Evolutionary conservation across 1,139 yeast genomes (phyloP), one percentile per base, ranked within the genome.

Genomic region (Tardiomyces digboiensis): DNA sequence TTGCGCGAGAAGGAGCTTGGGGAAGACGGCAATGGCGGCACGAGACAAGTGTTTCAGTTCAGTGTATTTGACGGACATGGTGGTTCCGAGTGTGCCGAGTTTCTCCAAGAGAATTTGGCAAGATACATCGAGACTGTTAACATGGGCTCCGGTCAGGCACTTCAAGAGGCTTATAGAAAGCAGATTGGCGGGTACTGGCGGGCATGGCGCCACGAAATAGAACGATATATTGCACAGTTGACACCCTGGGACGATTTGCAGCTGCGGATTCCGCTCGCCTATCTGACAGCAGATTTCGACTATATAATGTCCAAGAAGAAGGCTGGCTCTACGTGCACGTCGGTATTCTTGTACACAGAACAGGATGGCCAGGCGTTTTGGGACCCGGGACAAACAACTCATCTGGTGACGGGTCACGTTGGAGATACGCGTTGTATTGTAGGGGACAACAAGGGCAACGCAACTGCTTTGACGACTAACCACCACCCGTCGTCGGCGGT

Each of bases 11-110:
- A 23, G 49, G n/a, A n/a, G n/a, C n/a, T n/a, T n/a, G n/a, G n/a
- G n/a, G 49, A 39, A 43, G 53, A 42, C 41, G 51, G 44, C 40
- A 52, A 29, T 29, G 45, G 45, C 41, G 42, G 47, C 18, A 56
- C 61, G 22, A 53, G 65, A 3, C 57, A 57, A 36, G 74, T 78
- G 26, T 82, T 87, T 64, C 78, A 78, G 55, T 80, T 84, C 60
- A 76, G 78, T 41, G 74, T 91, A 2, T 88, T 82, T 62, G 98
- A 91, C 62, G 98, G 97, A 2, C 98, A 91, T 62, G 97, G 97
- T 3, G 95, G 96, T 16, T 73, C 70, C 29, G 78, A 81, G 49
- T 86, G 95, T 56, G 72, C 88, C 38, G 71, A 67, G 21, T 83
- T 72, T 54, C 67, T 89, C 23, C 67, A 72, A 26, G 64, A 69